A percentile compares a stretch with the other conserved stretches of the same genome.
phyloP scores from a whole-genome alignment of 768 basidiomycete species.

The Kwoniella dejecticola region DNA sequence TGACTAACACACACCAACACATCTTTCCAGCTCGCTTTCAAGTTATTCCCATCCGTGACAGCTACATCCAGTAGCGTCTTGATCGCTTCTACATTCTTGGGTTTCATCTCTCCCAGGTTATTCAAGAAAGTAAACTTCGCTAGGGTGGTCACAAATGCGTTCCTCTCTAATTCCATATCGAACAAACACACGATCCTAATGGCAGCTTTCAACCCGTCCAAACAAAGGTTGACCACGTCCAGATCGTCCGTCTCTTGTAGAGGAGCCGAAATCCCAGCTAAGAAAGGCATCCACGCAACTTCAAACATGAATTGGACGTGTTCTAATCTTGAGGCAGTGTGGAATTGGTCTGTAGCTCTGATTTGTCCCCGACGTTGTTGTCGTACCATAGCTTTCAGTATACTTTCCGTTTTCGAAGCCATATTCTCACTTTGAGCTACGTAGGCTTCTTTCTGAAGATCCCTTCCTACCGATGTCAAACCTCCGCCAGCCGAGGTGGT shows the following conservation, averaged over 20 bases:
- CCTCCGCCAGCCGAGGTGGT: constrained; percentile 61
- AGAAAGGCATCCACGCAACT: constrained; percentile 97
- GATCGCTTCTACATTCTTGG: constrained; percentile 99
- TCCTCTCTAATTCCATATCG: constrained; percentile 94
- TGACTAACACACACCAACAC: constrained; percentile 97
- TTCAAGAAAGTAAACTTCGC: constrained; percentile 96
- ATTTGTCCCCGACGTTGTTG: constrained; percentile 74
- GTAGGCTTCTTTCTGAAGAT: constrained; percentile 94
- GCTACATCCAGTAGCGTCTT: constrained; percentile 92
- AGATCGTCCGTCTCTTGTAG: constrained; percentile 93
- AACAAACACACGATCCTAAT: constrained; percentile 96
- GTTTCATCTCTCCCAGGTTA: constrained; percentile 97
- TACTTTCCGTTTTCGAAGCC: constrained; percentile 94
- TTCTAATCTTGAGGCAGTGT: constrained; percentile 92
- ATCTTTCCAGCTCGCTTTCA: constrained; percentile 95
- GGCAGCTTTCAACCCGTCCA: constrained; percentile 96
- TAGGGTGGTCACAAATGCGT: constrained; percentile 95
- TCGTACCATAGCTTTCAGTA: constrained; percentile 89
- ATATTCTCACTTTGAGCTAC: constrained; percentile 93
- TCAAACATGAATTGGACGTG: constrained; percentile 99
- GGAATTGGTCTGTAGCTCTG: constrained; percentile 81
- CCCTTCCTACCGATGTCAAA: constrained; percentile 85
- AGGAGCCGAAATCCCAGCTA: constrained; percentile 91
- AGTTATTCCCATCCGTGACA: constrained; percentile 91
- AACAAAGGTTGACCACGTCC: constrained; percentile 83